Evolutionary conservation across 2,329 filamentous ascomycete species (phyloP).

Genomic region (Pseudogymnoascus sp.): DNA sequence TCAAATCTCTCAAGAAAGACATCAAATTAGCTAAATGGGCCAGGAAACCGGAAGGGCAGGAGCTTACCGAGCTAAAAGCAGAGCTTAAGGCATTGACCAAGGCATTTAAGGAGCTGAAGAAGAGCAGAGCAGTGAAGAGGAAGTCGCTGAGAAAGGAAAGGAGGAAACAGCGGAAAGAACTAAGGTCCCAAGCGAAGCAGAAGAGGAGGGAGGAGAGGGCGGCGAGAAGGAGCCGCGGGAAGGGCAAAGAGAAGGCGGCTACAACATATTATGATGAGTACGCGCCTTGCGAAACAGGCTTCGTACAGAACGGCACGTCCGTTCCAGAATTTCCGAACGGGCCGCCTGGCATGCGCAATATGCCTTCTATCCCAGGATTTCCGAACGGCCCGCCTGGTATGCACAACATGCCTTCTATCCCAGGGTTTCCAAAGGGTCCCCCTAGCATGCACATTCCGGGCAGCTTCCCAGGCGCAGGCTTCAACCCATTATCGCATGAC

Average conservation of each 20-base stretch:
- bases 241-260: constrained; percentile 29
- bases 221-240: constrained; percentile 22
- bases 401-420: background rate
- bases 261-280: constrained; percentile 13
- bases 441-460: background rate
- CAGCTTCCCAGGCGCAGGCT: background rate
- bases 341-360: background rate
- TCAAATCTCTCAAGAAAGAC: constrained; percentile 36
- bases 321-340: background rate
- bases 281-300: background rate
- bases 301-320: background rate
- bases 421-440: background rate
- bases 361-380: background rate
- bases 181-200: constrained; percentile 10
- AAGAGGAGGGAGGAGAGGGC: constrained; percentile 17
- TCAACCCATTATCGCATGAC: background rate
- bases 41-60: constrained; percentile 16
- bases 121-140: constrained; percentile 28
- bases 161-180: constrained; percentile 9
- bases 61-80: constrained; percentile 34
- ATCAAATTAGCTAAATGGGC: constrained; percentile 35
- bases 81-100: constrained; percentile 40
- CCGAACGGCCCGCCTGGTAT: background rate
- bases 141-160: constrained; percentile 20
- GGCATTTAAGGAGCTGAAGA: constrained; percentile 38